phyloP scores from a whole-genome alignment of 257 asterid species.

The Solanum virginianum region DNA sequence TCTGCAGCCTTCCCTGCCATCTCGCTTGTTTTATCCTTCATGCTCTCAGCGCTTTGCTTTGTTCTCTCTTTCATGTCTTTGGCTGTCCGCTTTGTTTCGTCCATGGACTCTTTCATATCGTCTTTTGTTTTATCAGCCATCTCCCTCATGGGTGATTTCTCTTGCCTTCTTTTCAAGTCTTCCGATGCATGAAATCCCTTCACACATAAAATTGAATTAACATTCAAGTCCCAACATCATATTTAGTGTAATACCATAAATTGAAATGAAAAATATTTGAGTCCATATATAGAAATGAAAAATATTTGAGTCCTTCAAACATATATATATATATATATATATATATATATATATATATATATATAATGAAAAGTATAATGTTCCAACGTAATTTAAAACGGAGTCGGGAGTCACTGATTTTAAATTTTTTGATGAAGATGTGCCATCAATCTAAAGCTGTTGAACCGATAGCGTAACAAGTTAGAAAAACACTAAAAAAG shows the following conservation, averaged over 20 bases:
- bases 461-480: background rate
- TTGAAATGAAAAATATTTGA: too few species aligned
- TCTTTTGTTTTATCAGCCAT: background rate
- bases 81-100: constrained; percentile 12
- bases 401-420: too few species aligned
- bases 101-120: constrained; percentile 10
- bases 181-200: constrained; percentile 33
- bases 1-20: constrained; percentile 7
- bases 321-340: too few species aligned
- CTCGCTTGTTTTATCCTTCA: constrained; percentile 11
- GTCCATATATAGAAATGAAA: background rate
- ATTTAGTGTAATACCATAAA: too few species aligned
- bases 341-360: too few species aligned
- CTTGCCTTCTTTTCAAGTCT: constrained; percentile 17
- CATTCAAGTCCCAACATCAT: background rate
- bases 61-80: constrained; percentile 33
- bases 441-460: background rate
- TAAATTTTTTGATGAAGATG: background rate
- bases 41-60: constrained; percentile 2
- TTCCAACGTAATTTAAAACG: background rate
- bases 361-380: background rate
- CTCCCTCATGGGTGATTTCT: background rate
- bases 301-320: background rate
- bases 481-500: background rate
- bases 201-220: background rate